Conservation (phyloP, 2,329 filamentous ascomycete genomes). For the Macroventuria anomochaeta region DNA sequence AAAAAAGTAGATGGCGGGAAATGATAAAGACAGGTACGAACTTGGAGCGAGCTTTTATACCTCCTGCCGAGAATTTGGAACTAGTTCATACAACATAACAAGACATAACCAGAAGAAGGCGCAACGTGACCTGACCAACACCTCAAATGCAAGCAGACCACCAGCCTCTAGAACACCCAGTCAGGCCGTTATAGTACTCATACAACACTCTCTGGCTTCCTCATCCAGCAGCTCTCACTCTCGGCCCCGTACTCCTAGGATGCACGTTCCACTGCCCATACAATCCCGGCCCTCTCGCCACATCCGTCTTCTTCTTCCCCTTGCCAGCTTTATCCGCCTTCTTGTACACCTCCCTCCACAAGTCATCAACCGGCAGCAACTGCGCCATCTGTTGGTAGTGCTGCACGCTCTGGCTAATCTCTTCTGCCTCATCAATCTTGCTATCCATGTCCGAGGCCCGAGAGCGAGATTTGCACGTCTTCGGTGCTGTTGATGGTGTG, state of each 20-base stretch:
- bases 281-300: background rate
- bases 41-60: too few relatives aligned
- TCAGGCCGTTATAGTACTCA: too few relatives aligned
- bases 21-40: too few relatives aligned
- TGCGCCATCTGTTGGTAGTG: slow-evolving; percentile 40
- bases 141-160: too few relatives aligned
- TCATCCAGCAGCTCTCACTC: background rate
- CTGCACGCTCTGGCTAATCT: slow-evolving; percentile 18
- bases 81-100: too few relatives aligned
- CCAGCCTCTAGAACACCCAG: too few relatives aligned
- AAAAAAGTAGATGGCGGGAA: too few relatives aligned
- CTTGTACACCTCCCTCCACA: slow-evolving; percentile 29
- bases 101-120: too few relatives aligned
- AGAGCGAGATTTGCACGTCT: slow-evolving; percentile 7
- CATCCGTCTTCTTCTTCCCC: background rate
- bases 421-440: slow-evolving; percentile 14
- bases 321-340: slow-evolving; percentile 1
- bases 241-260: slow-evolving; percentile 19
- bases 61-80: too few relatives aligned
- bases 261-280: slow-evolving; percentile 20
- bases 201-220: too few relatives aligned
- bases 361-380: slow-evolving; percentile 34
- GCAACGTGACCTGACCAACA: too few relatives aligned
- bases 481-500: background rate
- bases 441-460: slow-evolving; percentile 1